Percentiles rank a stretch among this genome's conserved stretches.
Evolutionary conservation across 257 asterid genomes (phyloP).

Genomic region (Solanum etuberosum): DNA sequence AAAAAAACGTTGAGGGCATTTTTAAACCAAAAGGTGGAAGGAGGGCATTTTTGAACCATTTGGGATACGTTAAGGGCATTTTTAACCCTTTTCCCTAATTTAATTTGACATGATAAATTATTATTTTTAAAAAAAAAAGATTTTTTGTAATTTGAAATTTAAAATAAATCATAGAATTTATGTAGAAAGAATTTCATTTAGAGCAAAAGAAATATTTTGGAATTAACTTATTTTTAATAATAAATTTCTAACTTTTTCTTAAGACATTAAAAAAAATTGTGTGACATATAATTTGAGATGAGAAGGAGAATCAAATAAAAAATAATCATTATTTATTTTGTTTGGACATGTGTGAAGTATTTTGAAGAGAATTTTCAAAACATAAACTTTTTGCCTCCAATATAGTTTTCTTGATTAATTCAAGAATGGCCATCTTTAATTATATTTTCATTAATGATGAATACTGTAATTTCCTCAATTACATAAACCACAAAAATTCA

Average conservation of each 20-base stretch:
- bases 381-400: neutral
- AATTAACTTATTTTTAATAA: neutral
- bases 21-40: no score
- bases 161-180: no score
- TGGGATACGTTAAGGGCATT: no score
- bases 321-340: neutral
- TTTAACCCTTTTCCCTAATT: no score
- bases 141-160: no score
- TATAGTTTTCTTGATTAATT: neutral
- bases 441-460: neutral
- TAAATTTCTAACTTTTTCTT: neutral
- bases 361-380: neutral
- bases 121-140: accelerated
- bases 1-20: no score
- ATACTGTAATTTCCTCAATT: neutral
- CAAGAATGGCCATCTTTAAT: neutral
- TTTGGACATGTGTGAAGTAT: neutral
- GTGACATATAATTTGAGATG: neutral
- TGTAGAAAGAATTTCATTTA: no score
- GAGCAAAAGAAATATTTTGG: neutral
- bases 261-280: neutral
- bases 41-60: no score
- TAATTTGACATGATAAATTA: no score
- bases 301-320: neutral
- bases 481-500: neutral